Evolutionary conservation across 129 eudicot species (phyloP).

Genomic region (Kitagawia praeruptora): DNA sequence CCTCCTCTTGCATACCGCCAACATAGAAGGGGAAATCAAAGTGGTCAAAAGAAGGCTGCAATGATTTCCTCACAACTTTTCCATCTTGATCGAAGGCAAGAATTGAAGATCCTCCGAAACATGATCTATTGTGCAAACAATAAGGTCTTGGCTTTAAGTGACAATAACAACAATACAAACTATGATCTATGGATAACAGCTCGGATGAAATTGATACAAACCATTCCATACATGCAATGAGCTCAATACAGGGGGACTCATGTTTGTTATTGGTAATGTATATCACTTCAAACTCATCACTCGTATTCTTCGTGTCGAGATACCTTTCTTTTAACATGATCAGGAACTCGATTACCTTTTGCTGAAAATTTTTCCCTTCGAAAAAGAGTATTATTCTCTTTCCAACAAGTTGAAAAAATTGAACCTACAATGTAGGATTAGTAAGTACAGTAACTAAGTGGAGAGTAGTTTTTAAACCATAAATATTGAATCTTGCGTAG

Average conservation of each 20-base stretch:
- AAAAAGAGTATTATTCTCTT: background rate
- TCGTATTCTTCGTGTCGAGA: background rate
- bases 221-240: background rate
- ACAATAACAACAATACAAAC: background rate
- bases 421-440: background rate
- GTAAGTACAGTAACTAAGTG: too few relatives aligned
- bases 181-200: background rate
- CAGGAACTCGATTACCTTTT: background rate
- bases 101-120: background rate
- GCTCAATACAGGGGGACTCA: background rate
- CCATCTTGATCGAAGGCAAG: background rate
- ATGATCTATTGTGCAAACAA: too few relatives aligned
- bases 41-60: background rate
- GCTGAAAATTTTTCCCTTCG: background rate
- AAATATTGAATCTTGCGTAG: too few relatives aligned
- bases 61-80: background rate
- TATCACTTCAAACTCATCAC: background rate
- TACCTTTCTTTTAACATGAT: background rate
- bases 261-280: background rate
- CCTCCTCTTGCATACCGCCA: background rate
- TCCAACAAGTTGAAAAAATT: background rate
- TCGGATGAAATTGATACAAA: background rate
- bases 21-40: background rate
- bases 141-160: background rate
- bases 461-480: too few relatives aligned